Conservation (phyloP, 164 flowering plant genomes). For the Umbilicus rupestris region DNA sequence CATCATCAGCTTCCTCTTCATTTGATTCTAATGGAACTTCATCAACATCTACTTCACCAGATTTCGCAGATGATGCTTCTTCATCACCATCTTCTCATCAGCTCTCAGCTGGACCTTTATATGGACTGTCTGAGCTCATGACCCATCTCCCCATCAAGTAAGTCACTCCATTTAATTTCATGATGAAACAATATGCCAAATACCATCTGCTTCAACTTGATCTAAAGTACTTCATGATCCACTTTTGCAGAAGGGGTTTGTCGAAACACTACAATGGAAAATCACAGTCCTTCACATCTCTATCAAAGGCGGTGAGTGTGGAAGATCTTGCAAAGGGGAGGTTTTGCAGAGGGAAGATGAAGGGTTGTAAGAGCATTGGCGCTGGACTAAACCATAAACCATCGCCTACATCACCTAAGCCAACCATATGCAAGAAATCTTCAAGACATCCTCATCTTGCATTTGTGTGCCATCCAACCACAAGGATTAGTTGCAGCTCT, state of each 20-base stretch:
- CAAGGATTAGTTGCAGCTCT: background rate
- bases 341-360: slow-evolving; percentile 39
- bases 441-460: slow-evolving; percentile 22
- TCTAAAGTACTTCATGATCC: background rate
- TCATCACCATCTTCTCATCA: too few species aligned
- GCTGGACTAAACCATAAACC: slow-evolving; percentile 33
- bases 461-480: slow-evolving; percentile 4
- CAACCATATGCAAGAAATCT: slow-evolving; percentile 45
- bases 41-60: slow-evolving; percentile 25
- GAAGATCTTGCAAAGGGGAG: slow-evolving; percentile 64
- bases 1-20: slow-evolving; percentile 14
- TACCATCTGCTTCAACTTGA: too few species aligned
- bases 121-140: slow-evolving; percentile 46
- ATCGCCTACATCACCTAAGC: slow-evolving; percentile 31
- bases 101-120: slow-evolving; percentile 23
- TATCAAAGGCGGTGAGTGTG: slow-evolving; percentile 44
- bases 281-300: slow-evolving; percentile 63
- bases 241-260: slow-evolving; percentile 60
- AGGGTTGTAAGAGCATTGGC: too few species aligned
- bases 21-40: slow-evolving; percentile 17
- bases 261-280: slow-evolving; percentile 67
- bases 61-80: slow-evolving; percentile 36
- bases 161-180: slow-evolving; percentile 15
- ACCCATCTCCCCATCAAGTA: slow-evolving; percentile 48
- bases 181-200: too few species aligned